These are phyloP conservation scores for Dendrobium huoshanense DNA, from an alignment of 106 monocot species.

Conservation along the genomic window DNA sequence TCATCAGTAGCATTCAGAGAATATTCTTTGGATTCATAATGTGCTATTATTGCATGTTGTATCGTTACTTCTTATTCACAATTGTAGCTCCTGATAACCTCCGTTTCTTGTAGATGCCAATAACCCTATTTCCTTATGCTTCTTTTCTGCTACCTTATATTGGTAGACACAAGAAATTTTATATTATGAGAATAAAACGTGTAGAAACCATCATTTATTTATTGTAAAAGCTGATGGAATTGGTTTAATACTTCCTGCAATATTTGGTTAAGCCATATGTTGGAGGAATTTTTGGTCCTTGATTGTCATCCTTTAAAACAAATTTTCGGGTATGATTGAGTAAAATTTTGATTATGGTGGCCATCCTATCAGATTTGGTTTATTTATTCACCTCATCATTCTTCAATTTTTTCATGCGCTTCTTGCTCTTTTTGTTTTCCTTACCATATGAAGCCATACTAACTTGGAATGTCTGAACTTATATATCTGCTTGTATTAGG, in stretches of 20 bases:
- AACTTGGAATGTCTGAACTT: not conserved
- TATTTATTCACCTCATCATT: not conserved
- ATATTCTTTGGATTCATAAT: not conserved
- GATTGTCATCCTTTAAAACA: too few relatives aligned
- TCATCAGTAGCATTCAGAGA: not conserved
- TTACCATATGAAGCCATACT: not conserved
- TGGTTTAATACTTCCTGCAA: not conserved
- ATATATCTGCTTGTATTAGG: conserved; percentile 23
- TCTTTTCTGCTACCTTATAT: not conserved
- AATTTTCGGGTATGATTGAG: too few relatives aligned
- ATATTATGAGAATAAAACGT: not conserved
- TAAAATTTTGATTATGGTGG: too few relatives aligned
- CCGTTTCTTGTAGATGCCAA: too few relatives aligned
- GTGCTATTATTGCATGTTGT: not conserved
- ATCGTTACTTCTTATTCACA: too few relatives aligned
- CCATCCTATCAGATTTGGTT: too few relatives aligned
- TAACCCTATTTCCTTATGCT: too few relatives aligned
- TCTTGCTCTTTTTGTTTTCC: not conserved
- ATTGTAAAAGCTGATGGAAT: not conserved
- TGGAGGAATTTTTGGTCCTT: too few relatives aligned
- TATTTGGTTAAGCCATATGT: too few relatives aligned
- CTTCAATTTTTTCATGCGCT: not conserved
- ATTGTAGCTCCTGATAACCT: too few relatives aligned
- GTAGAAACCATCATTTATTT: not conserved
- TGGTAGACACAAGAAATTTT: not conserved